These are phyloP conservation scores for Chalciporus sp. DNA, from an alignment of 1,284 basidiomycete species.

Conservation along the genomic window DNA sequence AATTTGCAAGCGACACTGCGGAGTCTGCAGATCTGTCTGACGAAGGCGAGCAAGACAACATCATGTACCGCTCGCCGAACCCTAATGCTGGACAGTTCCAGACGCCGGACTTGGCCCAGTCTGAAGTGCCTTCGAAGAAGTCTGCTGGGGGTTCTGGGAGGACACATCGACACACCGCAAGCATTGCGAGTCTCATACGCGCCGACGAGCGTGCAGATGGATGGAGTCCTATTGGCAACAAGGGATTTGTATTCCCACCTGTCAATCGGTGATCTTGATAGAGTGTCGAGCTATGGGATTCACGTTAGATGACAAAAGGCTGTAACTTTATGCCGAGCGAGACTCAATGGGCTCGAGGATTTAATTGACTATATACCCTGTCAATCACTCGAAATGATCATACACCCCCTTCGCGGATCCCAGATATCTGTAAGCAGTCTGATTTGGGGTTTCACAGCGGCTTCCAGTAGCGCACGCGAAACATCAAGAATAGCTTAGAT, in stretches of 20 bases:
- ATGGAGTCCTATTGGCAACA: slow-evolving; percentile 68
- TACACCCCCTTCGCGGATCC: background rate
- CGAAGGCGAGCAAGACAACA: slow-evolving; percentile 61
- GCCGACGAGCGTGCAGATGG: slow-evolving; percentile 74
- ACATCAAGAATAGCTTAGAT: background rate
- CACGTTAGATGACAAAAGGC: background rate
- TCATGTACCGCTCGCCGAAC: slow-evolving; percentile 69
- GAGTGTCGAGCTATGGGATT: background rate
- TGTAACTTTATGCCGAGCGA: background rate
- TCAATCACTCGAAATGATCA: background rate
- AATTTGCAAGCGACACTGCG: slow-evolving; percentile 52
- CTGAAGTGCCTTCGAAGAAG: slow-evolving; percentile 27
- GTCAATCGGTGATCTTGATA: slow-evolving; percentile 15
- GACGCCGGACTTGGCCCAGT: slow-evolving; percentile 26
- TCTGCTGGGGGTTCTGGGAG: slow-evolving; percentile 29
- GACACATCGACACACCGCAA: slow-evolving; percentile 74
- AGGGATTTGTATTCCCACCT: slow-evolving; percentile 48
- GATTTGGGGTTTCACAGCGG: background rate
- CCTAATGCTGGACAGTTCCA: slow-evolving; percentile 34
- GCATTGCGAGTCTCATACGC: slow-evolving; percentile 77
- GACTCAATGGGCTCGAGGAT: background rate
- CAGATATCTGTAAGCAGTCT: background rate
- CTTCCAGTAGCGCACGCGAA: background rate
- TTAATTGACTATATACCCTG: slow-evolving; percentile 19
- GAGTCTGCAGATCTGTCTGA: slow-evolving; percentile 53